Percentiles rank a stretch among this genome's conserved stretches.
phyloP scores from a whole-genome alignment of 2,329 filamentous ascomycete species.

The Hirsutella minnesotensis region DNA sequence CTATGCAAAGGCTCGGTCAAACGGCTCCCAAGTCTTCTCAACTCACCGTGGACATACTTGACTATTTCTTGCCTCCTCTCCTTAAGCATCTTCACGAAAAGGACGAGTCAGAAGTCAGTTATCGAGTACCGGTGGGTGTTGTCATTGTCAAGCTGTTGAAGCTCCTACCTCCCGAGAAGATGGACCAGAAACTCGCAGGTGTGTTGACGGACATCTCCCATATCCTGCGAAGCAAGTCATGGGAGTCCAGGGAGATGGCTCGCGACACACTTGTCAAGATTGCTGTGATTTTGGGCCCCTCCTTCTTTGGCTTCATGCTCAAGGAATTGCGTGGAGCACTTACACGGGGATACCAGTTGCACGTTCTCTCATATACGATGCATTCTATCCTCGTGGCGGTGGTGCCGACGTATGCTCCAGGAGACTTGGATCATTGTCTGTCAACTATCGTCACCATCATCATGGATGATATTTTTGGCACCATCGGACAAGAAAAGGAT shows the following conservation, averaged over 20 bases:
- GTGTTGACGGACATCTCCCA: slow-evolving; percentile 88
- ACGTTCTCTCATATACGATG: slow-evolving; percentile 89
- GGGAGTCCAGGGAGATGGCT: slow-evolving; percentile 83
- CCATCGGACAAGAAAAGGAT: slow-evolving; percentile 88
- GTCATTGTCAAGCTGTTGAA: slow-evolving; percentile 81
- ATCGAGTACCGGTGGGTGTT: slow-evolving; percentile 80
- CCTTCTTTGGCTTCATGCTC: slow-evolving; percentile 83
- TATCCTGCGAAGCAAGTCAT: slow-evolving; percentile 78
- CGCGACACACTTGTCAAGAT: slow-evolving; percentile 81
- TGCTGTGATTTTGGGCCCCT: slow-evolving; percentile 64
- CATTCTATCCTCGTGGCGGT: slow-evolving; percentile 77
- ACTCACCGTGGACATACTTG: slow-evolving; percentile 58
- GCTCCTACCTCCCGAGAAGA: slow-evolving; percentile 60
- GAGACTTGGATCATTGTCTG: slow-evolving; percentile 83
- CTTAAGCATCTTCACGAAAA: slow-evolving; percentile 85
- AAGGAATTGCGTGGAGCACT: slow-evolving; percentile 80
- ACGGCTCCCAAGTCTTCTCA: slow-evolving; percentile 58
- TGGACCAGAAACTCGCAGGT: slow-evolving; percentile 64
- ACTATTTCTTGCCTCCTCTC: slow-evolving; percentile 66
- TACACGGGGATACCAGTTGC: slow-evolving; percentile 78
- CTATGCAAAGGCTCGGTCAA: slow-evolving; percentile 37
- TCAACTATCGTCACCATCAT: slow-evolving; percentile 67
- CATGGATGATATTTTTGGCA: slow-evolving; percentile 96
- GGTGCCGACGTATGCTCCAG: slow-evolving; percentile 61
- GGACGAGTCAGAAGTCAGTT: slow-evolving; percentile 86